Base-by-base conservation (phyloP, 2,329 filamentous ascomycete genomes). In the Monilinia aucupariae region DNA sequence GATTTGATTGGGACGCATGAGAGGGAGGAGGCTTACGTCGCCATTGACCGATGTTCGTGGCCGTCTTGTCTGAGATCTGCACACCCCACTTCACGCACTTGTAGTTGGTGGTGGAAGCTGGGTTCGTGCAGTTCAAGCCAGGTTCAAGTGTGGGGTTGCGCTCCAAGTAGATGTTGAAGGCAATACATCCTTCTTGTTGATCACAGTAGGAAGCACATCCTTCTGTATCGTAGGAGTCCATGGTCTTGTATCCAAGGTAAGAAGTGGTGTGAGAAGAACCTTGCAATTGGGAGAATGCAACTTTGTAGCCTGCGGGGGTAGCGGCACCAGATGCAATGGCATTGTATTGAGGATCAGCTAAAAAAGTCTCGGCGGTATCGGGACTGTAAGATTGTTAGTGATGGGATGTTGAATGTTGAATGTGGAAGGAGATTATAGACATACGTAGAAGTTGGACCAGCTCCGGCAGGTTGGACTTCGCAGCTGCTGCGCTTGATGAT, bases 1-100 rank as follows among this genome's bases (percentile, higher is more conserved):
- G 34, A 2, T 37, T 37, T 37, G 34, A 5, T 37, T 12, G 13
- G 13, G 37, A 12, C 15, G 13, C 37, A 15, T 39, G 37, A 12
- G 37, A 12, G 13, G 37, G 37, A 15, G 1, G 22, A 41, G 22
- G 22, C 59, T 37, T 64, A 67, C 66, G 53, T 66, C 74, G 71
- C 61, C 64, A 72, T 65, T 76, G 69, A 30, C 74, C 75, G 4
- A 45, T 53, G 66, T 77, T 77, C 37, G 60, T 73, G 5, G 74
- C 75, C 13, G 71, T 74, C 2, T 59, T 66, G 9, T 66, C 62
- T n/a, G 63, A 63, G 53, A 75, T 64, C 3, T 67, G 66, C 5
- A 70, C 69, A 17, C 75, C 75, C 69, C 73, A 76, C 30, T 73
- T 67, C 2, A 72, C 70, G 65, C 76, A 77, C 64, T 76, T 75